phyloP scores from a whole-genome alignment of 768 basidiomycete genomes.

The Trametes gibbosa region DNA sequence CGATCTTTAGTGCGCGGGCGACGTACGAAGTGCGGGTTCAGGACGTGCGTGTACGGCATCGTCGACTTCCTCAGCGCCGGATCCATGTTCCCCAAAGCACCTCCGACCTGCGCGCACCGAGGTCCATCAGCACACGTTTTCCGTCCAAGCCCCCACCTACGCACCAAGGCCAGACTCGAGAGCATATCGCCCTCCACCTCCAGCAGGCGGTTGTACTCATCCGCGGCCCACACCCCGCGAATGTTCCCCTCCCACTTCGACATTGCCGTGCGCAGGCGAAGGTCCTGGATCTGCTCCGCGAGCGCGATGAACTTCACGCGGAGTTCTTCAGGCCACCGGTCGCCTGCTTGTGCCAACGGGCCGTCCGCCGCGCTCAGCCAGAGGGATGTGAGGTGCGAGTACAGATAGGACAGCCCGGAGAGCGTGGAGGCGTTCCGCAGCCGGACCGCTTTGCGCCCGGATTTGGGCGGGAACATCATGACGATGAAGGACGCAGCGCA shows the following conservation, averaged over 20 bases:
- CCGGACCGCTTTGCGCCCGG: constrained; percentile 48
- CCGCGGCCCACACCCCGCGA: constrained; percentile 51
- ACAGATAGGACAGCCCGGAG: constrained; percentile 39
- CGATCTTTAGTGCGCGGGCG: not conserved
- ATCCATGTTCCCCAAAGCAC: constrained; percentile 43
- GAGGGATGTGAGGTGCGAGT: constrained; percentile 40
- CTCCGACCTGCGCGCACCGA: constrained; percentile 32
- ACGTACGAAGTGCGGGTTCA: constrained; percentile 56
- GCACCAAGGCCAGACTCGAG: constrained; percentile 17
- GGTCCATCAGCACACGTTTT: not conserved
- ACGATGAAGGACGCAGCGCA: constrained; percentile 50
- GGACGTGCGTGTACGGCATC: constrained; percentile 43
- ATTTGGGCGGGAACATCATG: constrained; percentile 52
- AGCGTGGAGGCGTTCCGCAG: constrained; percentile 41
- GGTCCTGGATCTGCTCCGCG: constrained; percentile 32
- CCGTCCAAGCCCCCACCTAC: not conserved
- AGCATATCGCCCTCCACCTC: constrained; percentile 43
- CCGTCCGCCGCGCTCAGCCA: constrained; percentile 34
- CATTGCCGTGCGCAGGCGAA: constrained; percentile 34
- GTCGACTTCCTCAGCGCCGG: constrained; percentile 39
- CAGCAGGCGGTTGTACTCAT: constrained; percentile 43
- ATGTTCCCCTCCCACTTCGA: constrained; percentile 49
- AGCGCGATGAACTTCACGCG: constrained; percentile 32
- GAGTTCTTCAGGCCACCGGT: constrained; percentile 28
- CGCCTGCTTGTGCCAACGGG: not conserved